These are phyloP conservation scores for Hypoxylon sp. DNA, from an alignment of 2,329 filamentous ascomycete species.

Conservation along the genomic window DNA sequence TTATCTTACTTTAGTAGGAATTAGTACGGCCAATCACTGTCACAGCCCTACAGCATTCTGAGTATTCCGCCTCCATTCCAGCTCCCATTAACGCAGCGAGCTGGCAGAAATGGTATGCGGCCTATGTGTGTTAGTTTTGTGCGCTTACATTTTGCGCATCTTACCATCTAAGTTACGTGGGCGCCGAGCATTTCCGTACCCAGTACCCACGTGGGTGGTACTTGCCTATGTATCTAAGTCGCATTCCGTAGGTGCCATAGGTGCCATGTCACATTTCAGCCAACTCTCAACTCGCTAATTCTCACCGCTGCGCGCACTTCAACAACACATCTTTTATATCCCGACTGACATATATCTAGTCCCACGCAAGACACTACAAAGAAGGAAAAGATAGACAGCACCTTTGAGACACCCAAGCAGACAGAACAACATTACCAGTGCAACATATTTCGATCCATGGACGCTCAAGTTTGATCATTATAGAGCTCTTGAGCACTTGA, in stretches of 20 bases:
- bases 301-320: not conserved
- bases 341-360: not conserved
- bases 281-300: slow-evolving; percentile 26
- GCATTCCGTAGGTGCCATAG: slow-evolving; percentile 2
- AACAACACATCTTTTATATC: not conserved
- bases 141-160: slow-evolving; percentile 9
- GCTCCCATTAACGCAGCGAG: slow-evolving; percentile 32
- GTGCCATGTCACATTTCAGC: slow-evolving; percentile 9
- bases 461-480: slow-evolving; percentile 20
- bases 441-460: slow-evolving; percentile 16
- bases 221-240: slow-evolving; percentile 18
- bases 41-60: slow-evolving; percentile 23
- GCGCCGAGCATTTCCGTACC: slow-evolving; percentile 5
- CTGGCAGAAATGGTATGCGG: slow-evolving; percentile 1
- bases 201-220: slow-evolving; percentile 28
- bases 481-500: slow-evolving; percentile 16
- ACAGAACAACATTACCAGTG: slow-evolving; percentile 1
- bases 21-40: slow-evolving; percentile 21
- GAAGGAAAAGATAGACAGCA: not conserved
- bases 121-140: not conserved
- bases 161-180: too few relatives aligned
- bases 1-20: slow-evolving; percentile 5
- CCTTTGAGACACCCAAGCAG: not conserved
- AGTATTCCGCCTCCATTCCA: not conserved
- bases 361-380: not conserved